Evolutionary conservation across 2,329 filamentous ascomycete species (phyloP), one percentile per base, ranked within the genome.

Genomic region (Epichloe festucae): DNA sequence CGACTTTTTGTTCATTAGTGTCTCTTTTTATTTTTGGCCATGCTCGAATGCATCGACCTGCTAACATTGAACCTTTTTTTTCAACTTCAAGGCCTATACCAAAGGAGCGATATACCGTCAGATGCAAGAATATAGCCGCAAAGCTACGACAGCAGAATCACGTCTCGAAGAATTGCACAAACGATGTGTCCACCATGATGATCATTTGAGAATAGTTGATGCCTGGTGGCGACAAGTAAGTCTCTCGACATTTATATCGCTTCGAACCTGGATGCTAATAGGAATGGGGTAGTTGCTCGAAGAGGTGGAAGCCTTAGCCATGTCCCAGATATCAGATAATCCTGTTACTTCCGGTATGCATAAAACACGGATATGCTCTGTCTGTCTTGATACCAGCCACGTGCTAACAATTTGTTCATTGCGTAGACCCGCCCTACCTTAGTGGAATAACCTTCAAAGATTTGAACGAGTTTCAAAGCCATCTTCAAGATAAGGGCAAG

Each of bases 21-120:
- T 14, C 17, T 41, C 15, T 34, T 41, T 31, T 23, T 40, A 12
- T 40, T 38, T 23, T 36, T 34, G 40, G 10, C 39, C 31, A 31
- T 34, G 31, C 21, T 34, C 6, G 23, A 31, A 27, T 21, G 35
- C 23, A 41, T 45, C 42, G 34, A 36, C 31, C 17, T 15, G 36
- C 51, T 53, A 44, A 50, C 31, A 5, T 15, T 7, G 17, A n/a
- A 17, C 35, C 21, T 40, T 31, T 21, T 21, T 21, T 39, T 31
- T 12, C 7, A 39, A 39, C 55, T 55, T 59, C 34, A 31, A 70
- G 67, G 57, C 63, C 50, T 70, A 70, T 54, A 70, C 67, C 54
- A 98, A 97, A 72, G 93, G 95, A 73, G 93, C 93, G 57, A 95
- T 98, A 66, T 85, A 87, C 62, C 88, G 94, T 53, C 91, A 96